Base-by-base conservation (phyloP, 352 stramenopile species). In the Achlya hypogyna region DNA sequence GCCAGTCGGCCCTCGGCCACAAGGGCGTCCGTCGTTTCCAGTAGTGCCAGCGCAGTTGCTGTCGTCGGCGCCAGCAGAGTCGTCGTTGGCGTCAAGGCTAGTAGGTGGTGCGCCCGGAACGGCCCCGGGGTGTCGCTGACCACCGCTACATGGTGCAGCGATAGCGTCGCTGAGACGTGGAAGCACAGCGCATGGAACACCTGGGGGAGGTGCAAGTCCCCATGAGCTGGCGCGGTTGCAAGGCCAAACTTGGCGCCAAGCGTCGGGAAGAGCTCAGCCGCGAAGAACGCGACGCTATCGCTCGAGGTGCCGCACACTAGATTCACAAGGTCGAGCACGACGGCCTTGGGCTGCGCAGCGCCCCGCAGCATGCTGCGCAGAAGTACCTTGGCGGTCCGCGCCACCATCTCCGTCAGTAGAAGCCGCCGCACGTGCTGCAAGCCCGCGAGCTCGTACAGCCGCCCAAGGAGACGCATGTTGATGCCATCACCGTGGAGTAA, bases 341-440 rank as follows among this genome's bases (percentile, higher is more conserved):
- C 62, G 0, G 40, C 29, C n/a, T 77, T 73, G 3, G 45, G 35
- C 2, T 16, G 22, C 35, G 54, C 35, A 0, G 28, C 54, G 23
- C 47, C 54, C 1, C 54, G 54, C 0, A 88, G 59, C 25, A 74
- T 75, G 1, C 51, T 69, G 23, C 71, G 69, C 0, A 88, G 52
- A n/a, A 85, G 76, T 12, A 74, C 62, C 64, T 91, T 89, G 70
- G 75, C 80, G 0, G 77, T 75, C 20, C 82, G 74, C 27, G 78
- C 81, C 14, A 91, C 38, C 75, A 89, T 88, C 42, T 89, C 81
- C 0, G 69, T 70, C 5, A 88, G 53, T 27, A 91, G 74, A 1
- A 78, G 49, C 20, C 72, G 72, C 27, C 74, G 78, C 28, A 75
- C 63, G 58, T 89, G 75, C n/a, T 78, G 75, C 3, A 73, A 27